Percentiles rank a stretch among this genome's conserved stretches.
Conservation (phyloP, 1,284 basidiomycete genomes). For the Stereum hirsutum region DNA sequence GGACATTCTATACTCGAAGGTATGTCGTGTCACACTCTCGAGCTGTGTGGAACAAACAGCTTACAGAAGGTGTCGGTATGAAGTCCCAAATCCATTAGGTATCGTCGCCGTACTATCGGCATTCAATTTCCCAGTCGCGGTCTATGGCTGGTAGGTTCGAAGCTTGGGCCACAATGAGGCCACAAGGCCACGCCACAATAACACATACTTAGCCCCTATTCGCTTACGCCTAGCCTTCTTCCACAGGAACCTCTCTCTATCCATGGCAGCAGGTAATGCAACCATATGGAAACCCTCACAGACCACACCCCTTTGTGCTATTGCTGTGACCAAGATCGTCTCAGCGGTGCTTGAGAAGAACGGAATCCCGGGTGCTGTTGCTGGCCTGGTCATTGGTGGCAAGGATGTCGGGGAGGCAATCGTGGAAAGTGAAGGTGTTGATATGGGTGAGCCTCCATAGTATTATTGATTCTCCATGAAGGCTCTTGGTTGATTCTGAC, state of each 20-base stretch:
- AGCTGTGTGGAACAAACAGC: constrained; percentile 3
- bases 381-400: constrained; percentile 77
- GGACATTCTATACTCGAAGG: constrained; percentile 88
- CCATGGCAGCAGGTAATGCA: constrained; percentile 85
- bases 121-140: constrained; percentile 92
- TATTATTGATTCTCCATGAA: no score
- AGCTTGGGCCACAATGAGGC: constrained; percentile 4
- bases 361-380: constrained; percentile 75
- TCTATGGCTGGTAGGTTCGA: constrained; percentile 74
- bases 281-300: constrained; percentile 95
- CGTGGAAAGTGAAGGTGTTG: constrained; percentile 65
- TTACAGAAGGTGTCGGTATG: no score
- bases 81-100: constrained; percentile 91
- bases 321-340: constrained; percentile 84
- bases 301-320: constrained; percentile 79
- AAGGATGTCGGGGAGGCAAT: constrained; percentile 75
- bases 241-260: constrained; percentile 81
- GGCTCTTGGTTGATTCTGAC: not conserved
- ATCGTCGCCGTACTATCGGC: constrained; percentile 88
- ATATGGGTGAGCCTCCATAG: constrained; percentile 49
- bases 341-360: constrained; percentile 75
- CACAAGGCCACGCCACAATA: no score
- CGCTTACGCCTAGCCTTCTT: no score
- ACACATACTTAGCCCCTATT: no score
- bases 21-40: constrained; percentile 14